Conservation (phyloP, 2,329 filamentous ascomycete species). For the Fusarium sp. region DNA sequence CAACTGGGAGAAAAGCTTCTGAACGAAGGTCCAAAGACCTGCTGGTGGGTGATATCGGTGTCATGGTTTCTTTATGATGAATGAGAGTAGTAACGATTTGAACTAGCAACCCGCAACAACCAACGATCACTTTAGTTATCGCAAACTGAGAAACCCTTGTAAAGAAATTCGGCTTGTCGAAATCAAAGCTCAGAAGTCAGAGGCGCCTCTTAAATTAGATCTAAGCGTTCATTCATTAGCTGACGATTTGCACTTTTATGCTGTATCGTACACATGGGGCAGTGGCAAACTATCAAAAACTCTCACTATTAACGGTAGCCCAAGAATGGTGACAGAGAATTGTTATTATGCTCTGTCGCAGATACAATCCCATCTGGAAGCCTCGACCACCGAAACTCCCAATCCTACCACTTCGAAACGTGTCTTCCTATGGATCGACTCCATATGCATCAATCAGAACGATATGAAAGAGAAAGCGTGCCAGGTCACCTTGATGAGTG, state of each 20-base stretch:
- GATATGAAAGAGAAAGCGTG: background rate
- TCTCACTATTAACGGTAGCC: background rate
- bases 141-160: too few relatives aligned
- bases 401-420: too few relatives aligned
- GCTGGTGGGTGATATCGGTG: too few relatives aligned
- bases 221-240: background rate
- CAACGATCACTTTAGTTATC: too few relatives aligned
- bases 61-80: too few relatives aligned
- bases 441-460: background rate
- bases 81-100: too few relatives aligned
- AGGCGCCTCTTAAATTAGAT: background rate
- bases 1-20: too few relatives aligned
- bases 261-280: background rate
- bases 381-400: too few relatives aligned
- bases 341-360: background rate
- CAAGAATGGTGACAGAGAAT: background rate
- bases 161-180: background rate
- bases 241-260: background rate
- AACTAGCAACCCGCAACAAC: too few relatives aligned
- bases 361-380: rapidly evolving
- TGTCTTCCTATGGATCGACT: background rate
- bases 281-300: background rate
- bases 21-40: too few relatives aligned
- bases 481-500: background rate
- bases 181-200: background rate